Evolutionary conservation across 2,329 filamentous ascomycete genomes (phyloP), one percentile per base, ranked within the genome.

Genomic region (Ophiostoma sp.): DNA sequence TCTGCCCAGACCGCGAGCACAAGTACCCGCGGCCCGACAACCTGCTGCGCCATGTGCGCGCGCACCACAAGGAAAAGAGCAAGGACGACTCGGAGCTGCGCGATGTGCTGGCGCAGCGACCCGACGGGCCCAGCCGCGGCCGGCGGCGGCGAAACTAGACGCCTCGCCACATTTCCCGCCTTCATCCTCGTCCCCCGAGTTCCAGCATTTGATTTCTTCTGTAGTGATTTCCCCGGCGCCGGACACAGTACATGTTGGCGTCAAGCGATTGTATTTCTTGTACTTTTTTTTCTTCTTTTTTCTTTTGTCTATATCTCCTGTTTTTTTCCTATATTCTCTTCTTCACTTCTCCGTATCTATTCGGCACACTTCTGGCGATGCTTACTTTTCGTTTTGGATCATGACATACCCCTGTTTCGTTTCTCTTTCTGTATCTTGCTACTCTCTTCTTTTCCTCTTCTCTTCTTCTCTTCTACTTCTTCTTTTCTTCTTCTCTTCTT

Each of bases 21-120:
- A 93, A 90, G 76, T 98, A 98, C 77, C 95, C 95, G 5, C 84
- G 95, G 73, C 95, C 95, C 45, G 95, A 99, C 77, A 98, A 98
- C 81, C 81, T 99, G 68, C 94, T 97, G 81, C 88, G 94, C 92
- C 95, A 99, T 78, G 95, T 98, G 45, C 87, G 92, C 67, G 92
- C 95, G 58, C 94, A 98, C 76, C 95, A 98, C 76, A 81, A 88
- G 52, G 93, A 98, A 75, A 95, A 92, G 77, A 88, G 91, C 76
- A 94, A 93, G 77, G 93, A 97, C 73, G 94, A 98, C 74, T 87
- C 90, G 0, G 78, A 83, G 67, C 81, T 99, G 55, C 85, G 93
- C 66, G 89, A 94, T 65, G 94, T 98, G 1, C 85, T 98, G 49
- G 85, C 92, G 1, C 93, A 97, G 76, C 84, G 95, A 66, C 88